A percentile compares a stretch with the other conserved stretches of the same genome.
Evolutionary conservation across 2,329 filamentous ascomycete species (phyloP).

Genomic region (Dothiorella sarmentorum): DNA sequence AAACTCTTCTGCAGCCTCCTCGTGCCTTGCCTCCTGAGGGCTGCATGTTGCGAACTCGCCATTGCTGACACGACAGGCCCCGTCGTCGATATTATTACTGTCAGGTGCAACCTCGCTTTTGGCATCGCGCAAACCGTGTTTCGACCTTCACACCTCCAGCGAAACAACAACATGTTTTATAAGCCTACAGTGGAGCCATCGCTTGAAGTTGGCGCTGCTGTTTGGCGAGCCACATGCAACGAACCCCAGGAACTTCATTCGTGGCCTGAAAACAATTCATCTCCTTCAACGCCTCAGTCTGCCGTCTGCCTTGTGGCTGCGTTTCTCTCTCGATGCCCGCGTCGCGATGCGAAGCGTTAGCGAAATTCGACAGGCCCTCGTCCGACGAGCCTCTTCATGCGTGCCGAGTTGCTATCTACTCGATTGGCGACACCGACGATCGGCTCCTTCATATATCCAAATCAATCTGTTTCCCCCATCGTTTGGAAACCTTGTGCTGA

Average conservation of each 20-base stretch:
- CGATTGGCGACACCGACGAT: not conserved
- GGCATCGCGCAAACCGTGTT: not conserved
- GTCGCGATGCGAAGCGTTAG: not conserved
- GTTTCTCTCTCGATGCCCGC: conserved; percentile 3
- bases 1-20: not conserved
- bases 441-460: conserved; percentile 9
- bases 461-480: conserved; percentile 12
- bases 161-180: not conserved
- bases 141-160: not conserved
- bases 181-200: not conserved
- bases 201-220: not conserved
- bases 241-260: no score
- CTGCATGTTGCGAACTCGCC: not conserved
- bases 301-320: conserved; percentile 2
- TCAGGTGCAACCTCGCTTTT: conserved; percentile 3
- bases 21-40: conserved; percentile 4
- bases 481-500: conserved; percentile 12
- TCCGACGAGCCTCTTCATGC: conserved; percentile 13
- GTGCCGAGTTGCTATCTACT: not conserved
- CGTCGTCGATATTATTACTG: not conserved
- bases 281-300: not conserved
- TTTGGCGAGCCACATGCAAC: not conserved
- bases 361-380: conserved; percentile 8
- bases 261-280: conserved; percentile 1
- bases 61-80: not conserved